phyloP scores from a whole-genome alignment of 345 rosid genomes.

The Aurinia saxatilis region DNA sequence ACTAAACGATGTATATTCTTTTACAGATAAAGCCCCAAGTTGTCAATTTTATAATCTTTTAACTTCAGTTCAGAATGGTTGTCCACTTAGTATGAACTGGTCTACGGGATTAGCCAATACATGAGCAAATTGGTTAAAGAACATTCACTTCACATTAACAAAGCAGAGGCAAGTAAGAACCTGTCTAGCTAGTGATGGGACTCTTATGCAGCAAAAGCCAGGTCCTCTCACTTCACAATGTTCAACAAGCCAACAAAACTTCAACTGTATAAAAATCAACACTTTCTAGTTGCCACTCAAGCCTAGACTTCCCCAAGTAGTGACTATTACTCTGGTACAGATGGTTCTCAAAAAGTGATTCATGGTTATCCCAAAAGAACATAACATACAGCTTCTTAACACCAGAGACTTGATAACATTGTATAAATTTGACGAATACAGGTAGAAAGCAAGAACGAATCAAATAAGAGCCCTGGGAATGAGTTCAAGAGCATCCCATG shows the following conservation, averaged over 20 bases:
- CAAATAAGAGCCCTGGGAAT: too few relatives aligned
- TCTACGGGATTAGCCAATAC: neutral
- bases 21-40: neutral
- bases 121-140: neutral
- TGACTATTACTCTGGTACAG: too few relatives aligned
- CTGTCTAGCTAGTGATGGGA: neutral
- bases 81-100: constrained; percentile 22
- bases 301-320: too few relatives aligned
- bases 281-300: neutral
- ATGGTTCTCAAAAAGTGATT: too few relatives aligned
- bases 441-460: too few relatives aligned
- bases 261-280: neutral
- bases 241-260: too few relatives aligned
- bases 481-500: too few relatives aligned
- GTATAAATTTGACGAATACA: too few relatives aligned
- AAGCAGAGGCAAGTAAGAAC: neutral
- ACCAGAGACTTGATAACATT: too few relatives aligned
- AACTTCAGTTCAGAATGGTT: neutral
- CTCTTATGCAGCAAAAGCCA: neutral
- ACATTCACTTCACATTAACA: too few relatives aligned
- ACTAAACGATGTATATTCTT: neutral
- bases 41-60: constrained; percentile 5
- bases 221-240: neutral
- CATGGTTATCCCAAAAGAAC: too few relatives aligned
- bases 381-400: too few relatives aligned